Conservation (phyloP, 805 yeast genomes). For the Candida yuanshanica region DNA sequence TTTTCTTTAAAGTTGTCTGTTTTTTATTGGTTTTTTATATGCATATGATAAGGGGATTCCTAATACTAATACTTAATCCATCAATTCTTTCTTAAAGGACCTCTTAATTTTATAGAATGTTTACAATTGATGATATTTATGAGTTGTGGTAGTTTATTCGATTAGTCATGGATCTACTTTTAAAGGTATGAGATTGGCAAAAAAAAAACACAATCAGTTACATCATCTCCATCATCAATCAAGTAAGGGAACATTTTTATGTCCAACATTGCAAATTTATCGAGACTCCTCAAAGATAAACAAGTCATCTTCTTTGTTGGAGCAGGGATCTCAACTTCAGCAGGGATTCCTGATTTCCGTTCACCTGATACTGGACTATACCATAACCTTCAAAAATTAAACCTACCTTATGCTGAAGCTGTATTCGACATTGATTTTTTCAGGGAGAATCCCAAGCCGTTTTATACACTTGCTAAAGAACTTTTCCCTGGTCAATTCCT, state of each 20-base stretch:
- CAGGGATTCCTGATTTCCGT: conserved; percentile 95
- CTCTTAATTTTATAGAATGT: not conserved
- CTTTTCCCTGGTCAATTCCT: conserved; percentile 81
- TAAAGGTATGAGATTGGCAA: too few relatives aligned
- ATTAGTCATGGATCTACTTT: too few relatives aligned
- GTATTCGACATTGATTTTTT: conserved; percentile 89
- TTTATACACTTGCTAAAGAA: conserved; percentile 78
- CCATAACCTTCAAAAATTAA: conserved; percentile 64
- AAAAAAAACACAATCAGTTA: too few relatives aligned
- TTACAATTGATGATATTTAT: not conserved
- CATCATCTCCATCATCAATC: too few relatives aligned
- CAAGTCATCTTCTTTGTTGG: conserved; percentile 72
- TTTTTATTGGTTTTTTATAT: not conserved
- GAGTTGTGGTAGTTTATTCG: not conserved
- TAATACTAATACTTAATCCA: too few relatives aligned
- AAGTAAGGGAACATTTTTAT: too few relatives aligned
- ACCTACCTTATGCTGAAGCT: conserved; percentile 91
- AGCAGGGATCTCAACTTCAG: conserved; percentile 90
- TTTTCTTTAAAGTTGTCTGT: not conserved
- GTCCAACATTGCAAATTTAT: conserved; percentile 1
- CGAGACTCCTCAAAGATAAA: conserved; percentile 8
- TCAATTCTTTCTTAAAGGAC: not conserved
- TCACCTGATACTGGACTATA: conserved; percentile 88
- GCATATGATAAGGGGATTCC: not conserved
- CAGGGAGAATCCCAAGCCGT: conserved; percentile 70